Percentiles rank a stretch among this genome's conserved stretches.
Conservation (phyloP, 2,329 filamentous ascomycete species). For the Fusarium drepaniforme region DNA sequence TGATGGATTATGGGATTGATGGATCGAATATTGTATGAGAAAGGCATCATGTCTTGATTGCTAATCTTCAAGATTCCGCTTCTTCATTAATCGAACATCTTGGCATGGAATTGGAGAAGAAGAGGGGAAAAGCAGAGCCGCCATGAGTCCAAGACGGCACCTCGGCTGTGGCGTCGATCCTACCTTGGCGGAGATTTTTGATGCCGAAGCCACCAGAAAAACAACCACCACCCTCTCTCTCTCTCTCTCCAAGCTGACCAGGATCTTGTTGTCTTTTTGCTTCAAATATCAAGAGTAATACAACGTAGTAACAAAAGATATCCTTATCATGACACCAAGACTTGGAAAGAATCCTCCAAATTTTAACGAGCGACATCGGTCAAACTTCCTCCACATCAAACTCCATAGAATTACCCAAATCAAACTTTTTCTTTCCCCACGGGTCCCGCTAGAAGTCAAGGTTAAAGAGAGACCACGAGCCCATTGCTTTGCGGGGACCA, state of each 20-base stretch:
- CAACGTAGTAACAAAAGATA: not conserved
- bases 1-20: not conserved
- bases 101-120: not conserved
- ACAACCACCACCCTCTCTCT: not conserved
- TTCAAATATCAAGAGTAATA: not conserved
- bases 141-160: conserved; percentile 15
- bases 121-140: conserved; percentile 19
- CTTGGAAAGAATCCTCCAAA: not conserved
- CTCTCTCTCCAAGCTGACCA: not conserved
- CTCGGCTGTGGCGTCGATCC: conserved; percentile 32
- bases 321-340: not conserved
- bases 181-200: not conserved
- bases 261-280: not conserved
- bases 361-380: conserved; percentile 33
- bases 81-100: not conserved
- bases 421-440: conserved; percentile 9
- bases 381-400: not conserved
- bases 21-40: not conserved
- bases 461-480: conserved; percentile 13
- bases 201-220: not conserved
- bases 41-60: not conserved
- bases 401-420: not conserved
- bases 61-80: not conserved
- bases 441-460: conserved; percentile 4
- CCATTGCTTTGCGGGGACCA: conserved; percentile 28